Evolutionary conservation across 2,329 filamentous ascomycete species (phyloP).

Genomic region (Monilinia polystroma): DNA sequence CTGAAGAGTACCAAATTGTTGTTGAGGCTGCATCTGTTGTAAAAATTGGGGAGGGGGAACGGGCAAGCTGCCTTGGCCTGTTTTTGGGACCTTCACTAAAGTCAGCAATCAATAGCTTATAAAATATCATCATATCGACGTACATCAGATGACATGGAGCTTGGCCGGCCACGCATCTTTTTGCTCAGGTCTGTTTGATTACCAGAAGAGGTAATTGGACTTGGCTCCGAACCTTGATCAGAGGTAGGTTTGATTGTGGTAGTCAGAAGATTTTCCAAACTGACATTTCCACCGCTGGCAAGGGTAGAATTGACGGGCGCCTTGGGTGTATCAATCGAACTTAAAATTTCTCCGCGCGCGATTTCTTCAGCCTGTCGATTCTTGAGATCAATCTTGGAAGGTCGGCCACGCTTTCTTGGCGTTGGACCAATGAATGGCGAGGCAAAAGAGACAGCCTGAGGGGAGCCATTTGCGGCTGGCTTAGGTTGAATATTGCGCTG

Average conservation of each 20-base stretch:
- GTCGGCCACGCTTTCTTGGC: conserved; percentile 38
- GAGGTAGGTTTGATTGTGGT: not conserved
- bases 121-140: conserved; percentile 11
- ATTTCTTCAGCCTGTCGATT: conserved; percentile 34
- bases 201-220: not conserved
- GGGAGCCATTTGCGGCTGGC: conserved; percentile 34
- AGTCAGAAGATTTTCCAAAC: not conserved
- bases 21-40: not conserved
- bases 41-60: conserved; percentile 7
- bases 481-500: conserved; percentile 36
- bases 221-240: conserved; percentile 8
- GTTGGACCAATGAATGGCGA: conserved; percentile 24
- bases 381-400: conserved; percentile 38
- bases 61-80: conserved; percentile 32
- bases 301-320: conserved; percentile 7
- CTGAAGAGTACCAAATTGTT: not conserved
- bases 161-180: conserved; percentile 29
- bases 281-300: conserved; percentile 24
- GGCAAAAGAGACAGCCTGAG: conserved; percentile 26
- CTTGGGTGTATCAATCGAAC: conserved; percentile 27
- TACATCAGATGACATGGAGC: conserved; percentile 31
- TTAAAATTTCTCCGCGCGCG: conserved; percentile 34
- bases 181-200: conserved; percentile 28
- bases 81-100: conserved; percentile 20
- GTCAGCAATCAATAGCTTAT: conserved; percentile 15